A percentile compares a stretch with the other conserved stretches of the same genome.
Evolutionary conservation across 2,329 filamentous ascomycete genomes (phyloP).

Genomic region (Hymenoscyphus scutula): DNA sequence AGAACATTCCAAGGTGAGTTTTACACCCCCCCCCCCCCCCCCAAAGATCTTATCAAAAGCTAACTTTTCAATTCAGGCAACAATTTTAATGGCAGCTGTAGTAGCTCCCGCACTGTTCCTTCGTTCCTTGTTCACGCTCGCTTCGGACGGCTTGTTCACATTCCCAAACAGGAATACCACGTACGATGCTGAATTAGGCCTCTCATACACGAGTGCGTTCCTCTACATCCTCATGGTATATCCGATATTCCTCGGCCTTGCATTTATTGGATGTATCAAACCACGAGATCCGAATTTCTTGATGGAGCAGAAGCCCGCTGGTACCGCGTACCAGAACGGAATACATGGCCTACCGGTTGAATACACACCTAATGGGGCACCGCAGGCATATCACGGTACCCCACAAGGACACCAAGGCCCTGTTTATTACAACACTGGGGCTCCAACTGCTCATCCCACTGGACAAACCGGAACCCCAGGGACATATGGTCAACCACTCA

Average conservation of each 20-base stretch:
- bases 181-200: background rate
- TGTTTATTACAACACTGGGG: background rate
- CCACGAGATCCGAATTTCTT: background rate
- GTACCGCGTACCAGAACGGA: background rate
- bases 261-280: constrained; percentile 2
- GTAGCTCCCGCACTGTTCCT: constrained; percentile 4
- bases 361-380: background rate
- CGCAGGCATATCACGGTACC: background rate
- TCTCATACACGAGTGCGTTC: background rate
- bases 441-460: background rate
- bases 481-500: background rate
- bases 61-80: background rate
- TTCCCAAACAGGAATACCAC: background rate
- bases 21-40: background rate
- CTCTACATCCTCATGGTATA: background rate
- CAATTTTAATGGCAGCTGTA: constrained; percentile 1
- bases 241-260: constrained; percentile 8
- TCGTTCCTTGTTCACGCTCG: background rate
- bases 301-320: background rate
- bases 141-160: background rate
- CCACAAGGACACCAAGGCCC: background rate
- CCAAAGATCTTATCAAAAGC: background rate
- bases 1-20: constrained; percentile 7
- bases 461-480: background rate
- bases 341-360: background rate